Conservation (phyloP, 2,329 filamentous ascomycete genomes). For the Lasiodiplodia sp. region DNA sequence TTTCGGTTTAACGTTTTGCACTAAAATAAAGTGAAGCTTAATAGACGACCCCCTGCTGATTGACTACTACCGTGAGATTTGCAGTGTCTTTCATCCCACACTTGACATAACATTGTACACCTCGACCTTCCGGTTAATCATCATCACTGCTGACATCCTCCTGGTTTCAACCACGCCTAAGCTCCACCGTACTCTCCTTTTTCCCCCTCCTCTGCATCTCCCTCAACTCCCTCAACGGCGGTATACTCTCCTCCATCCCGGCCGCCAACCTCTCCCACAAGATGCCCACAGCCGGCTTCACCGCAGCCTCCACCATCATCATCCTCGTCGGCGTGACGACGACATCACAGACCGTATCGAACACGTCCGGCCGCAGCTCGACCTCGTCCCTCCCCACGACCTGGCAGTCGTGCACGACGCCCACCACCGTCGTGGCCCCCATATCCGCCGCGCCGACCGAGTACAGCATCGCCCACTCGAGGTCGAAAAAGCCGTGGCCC, state of each 20-base stretch:
- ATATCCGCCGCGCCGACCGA: constrained; percentile 41
- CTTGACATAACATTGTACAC: too few relatives aligned
- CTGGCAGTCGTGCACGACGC: constrained; percentile 53
- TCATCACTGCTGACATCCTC: neutral
- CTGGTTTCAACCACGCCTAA: constrained; percentile 24
- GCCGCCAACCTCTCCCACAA: constrained; percentile 48
- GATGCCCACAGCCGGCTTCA: constrained; percentile 47
- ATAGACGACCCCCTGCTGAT: too few relatives aligned
- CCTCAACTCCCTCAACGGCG: constrained; percentile 44
- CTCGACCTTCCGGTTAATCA: neutral
- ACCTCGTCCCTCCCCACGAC: constrained; percentile 48
- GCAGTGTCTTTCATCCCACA: too few relatives aligned
- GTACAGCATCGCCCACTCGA: constrained; percentile 53
- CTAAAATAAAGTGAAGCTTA: too few relatives aligned
- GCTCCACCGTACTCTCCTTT: constrained; percentile 45
- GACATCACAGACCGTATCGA: constrained; percentile 53
- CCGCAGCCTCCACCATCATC: constrained; percentile 38
- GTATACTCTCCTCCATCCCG: constrained; percentile 49
- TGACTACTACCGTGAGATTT: too few relatives aligned
- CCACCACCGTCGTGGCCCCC: constrained; percentile 39
- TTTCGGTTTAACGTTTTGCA: too few relatives aligned
- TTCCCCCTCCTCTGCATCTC: constrained; percentile 40
- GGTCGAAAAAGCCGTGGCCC: constrained; percentile 52
- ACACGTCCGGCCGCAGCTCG: constrained; percentile 40
- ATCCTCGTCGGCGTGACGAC: constrained; percentile 48